Percentiles rank a stretch among this genome's conserved stretches.
These are phyloP conservation scores for Cicer chorassanicum DNA, from an alignment of 306 rosid genomes.

Conservation along the genomic window DNA sequence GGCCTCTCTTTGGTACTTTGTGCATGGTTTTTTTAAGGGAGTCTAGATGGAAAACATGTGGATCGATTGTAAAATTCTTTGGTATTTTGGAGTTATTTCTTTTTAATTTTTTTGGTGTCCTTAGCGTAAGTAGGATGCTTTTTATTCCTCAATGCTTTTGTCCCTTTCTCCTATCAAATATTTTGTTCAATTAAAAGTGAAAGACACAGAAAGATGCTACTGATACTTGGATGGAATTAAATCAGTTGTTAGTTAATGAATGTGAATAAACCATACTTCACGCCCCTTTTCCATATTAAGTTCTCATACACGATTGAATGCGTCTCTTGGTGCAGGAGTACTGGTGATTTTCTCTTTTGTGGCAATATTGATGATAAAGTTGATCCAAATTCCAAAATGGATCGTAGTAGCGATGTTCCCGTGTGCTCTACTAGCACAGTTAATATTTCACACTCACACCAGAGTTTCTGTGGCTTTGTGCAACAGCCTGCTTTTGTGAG, in stretches of 20 bases:
- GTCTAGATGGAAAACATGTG: not conserved
- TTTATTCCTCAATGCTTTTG: not conserved
- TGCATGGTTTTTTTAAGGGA: not conserved
- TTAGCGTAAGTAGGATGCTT: conserved; percentile 6
- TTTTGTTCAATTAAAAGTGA: not conserved
- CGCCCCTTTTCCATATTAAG: not conserved
- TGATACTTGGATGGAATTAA: conserved; percentile 17
- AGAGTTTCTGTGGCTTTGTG: conserved; percentile 55
- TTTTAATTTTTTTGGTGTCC: not conserved
- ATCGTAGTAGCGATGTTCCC: conserved; percentile 54
- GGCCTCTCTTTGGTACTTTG: not conserved
- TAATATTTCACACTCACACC: conserved; percentile 52
- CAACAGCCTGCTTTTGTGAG: conserved; percentile 64
- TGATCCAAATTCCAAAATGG: conserved; percentile 53
- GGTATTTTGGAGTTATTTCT: conserved; percentile 10
- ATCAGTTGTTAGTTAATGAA: not conserved
- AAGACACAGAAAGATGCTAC: not conserved
- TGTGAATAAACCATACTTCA: not conserved
- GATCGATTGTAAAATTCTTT: conserved; percentile 15
- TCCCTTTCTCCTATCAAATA: not conserved
- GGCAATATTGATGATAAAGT: conserved; percentile 53
- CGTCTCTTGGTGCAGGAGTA: conserved; percentile 44
- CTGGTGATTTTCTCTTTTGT: conserved; percentile 49
- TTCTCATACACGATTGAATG: conserved; percentile 35
- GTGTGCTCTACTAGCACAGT: conserved; percentile 49